Evolutionary conservation across 495 filamentous ascomycete genomes (phyloP).

Genomic region (Penicillium maclennaniae): DNA sequence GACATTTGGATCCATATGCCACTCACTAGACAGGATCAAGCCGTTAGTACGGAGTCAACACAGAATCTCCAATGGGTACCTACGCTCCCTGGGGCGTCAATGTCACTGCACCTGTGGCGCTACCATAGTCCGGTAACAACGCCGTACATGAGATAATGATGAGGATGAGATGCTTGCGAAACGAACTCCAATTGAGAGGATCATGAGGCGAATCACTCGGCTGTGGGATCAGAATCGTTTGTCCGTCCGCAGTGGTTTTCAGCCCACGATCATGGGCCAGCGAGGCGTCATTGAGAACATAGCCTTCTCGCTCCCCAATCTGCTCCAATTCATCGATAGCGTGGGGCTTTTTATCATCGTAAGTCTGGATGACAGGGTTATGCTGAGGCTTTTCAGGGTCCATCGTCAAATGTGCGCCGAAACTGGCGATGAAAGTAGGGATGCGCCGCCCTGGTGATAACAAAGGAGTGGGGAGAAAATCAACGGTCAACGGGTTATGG

Average conservation of each 20-base stretch:
- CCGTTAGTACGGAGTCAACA: not conserved
- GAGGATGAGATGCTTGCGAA: slow-evolving; percentile 52
- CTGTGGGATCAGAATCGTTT: slow-evolving; percentile 57
- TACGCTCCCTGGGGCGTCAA: slow-evolving; percentile 49
- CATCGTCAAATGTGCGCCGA: not conserved
- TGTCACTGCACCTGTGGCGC: slow-evolving; percentile 51
- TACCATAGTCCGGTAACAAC: slow-evolving; percentile 57
- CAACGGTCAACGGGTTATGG: not conserved
- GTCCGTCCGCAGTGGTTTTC: slow-evolving; percentile 22
- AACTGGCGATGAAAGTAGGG: not conserved
- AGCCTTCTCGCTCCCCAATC: slow-evolving; percentile 23
- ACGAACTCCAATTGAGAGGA: slow-evolving; percentile 55
- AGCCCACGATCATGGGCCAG: slow-evolving; percentile 12
- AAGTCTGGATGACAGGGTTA: not conserved
- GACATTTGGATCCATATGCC: slow-evolving; percentile 43
- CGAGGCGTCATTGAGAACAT: slow-evolving; percentile 18
- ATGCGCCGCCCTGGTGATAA: not conserved
- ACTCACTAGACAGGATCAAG: slow-evolving; percentile 25
- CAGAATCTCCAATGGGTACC: not conserved
- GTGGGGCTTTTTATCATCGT: not conserved
- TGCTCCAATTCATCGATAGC: slow-evolving; percentile 15
- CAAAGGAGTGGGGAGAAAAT: not conserved
- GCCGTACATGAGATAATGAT: slow-evolving; percentile 50
- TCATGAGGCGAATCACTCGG: slow-evolving; percentile 53
- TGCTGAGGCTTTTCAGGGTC: not conserved